Evolutionary conservation across 345 rosid genomes (phyloP), one percentile per base, ranked within the genome.

Genomic region (Eucalyptus viminalis): DNA sequence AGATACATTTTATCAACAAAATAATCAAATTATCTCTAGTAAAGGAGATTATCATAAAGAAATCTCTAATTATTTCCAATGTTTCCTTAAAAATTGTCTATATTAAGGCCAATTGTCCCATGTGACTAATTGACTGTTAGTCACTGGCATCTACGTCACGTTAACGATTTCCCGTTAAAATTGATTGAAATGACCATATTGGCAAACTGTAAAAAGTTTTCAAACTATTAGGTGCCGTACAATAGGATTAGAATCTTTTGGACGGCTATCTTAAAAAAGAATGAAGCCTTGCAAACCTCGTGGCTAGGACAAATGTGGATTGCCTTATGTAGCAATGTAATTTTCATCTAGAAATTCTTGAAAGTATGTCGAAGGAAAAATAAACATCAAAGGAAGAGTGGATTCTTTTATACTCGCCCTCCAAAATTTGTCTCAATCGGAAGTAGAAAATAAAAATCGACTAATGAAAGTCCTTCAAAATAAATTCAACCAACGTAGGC

Each of bases 111-210:
- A 11, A 7, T 2, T 56, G 29, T 56, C 6, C 13, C 5, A 10
- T 56, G 6, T 53, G 11, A 53, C 25, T 21, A 53, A 0, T 53
- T 53, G 58, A 21, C 4, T 0, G 2, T 0, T 1, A 0, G 1
- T 11, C 58, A 2, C 58, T 4, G 0, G 25, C 2, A 1, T 56
- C 13, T 11, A 56, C 2, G 0, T 22, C 5, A 56, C 2, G 0
- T 22, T 1, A 56, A 22, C 0, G 2, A 56, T 56, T 56, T 56
- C 0, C 0, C 1, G 3, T 56, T 0, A 56, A 56, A 56, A 56
- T 24, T 5, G 62, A 24, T 56, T 0, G 14, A 56, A 56, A 56
- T 0, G 3, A 56, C 1, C 29, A 56, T 9, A 56, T 56, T 56
- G 6, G 0, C 13, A 56, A 56, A 56, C 0, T 10, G 6, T 22